Evolutionary conservation across 2,329 filamentous ascomycete genomes (phyloP).

Genomic region (Westerdykella aurantiaca): DNA sequence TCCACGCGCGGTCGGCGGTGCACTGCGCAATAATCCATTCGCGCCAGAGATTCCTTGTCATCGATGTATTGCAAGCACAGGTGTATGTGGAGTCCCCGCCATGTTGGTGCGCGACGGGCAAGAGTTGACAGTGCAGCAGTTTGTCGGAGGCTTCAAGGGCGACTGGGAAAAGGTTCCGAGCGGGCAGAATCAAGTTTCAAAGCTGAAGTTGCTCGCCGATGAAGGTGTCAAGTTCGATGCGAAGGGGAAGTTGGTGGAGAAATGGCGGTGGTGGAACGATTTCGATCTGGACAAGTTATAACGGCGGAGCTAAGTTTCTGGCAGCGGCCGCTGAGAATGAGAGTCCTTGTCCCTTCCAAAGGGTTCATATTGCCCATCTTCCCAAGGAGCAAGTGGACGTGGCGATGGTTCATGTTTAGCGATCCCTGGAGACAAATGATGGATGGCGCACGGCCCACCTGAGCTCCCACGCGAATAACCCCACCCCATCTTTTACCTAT

Average conservation of each 20-base stretch:
- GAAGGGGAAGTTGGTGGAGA: conserved; percentile 54
- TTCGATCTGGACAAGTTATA: conserved; percentile 32
- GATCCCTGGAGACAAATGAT: not conserved
- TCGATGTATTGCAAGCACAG: conserved; percentile 68
- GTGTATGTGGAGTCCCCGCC: conserved; percentile 39
- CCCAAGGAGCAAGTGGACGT: too few relatives aligned
- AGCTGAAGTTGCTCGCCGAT: conserved; percentile 53
- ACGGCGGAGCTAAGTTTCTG: not conserved
- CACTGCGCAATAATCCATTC: conserved; percentile 72
- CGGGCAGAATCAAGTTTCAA: conserved; percentile 59
- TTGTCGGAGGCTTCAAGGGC: conserved; percentile 65
- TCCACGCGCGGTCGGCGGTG: conserved; percentile 71
- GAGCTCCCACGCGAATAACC: not conserved
- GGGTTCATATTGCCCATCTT: not conserved
- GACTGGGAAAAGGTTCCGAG: conserved; percentile 57
- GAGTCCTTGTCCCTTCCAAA: not conserved
- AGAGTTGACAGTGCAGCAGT: conserved; percentile 14
- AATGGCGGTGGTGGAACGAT: conserved; percentile 39
- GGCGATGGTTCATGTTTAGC: too few relatives aligned
- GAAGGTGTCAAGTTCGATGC: conserved; percentile 63
- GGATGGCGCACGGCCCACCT: conserved; percentile 1
- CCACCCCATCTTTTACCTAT: not conserved
- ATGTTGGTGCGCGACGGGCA: not conserved
- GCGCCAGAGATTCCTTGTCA: conserved; percentile 79
- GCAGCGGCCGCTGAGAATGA: not conserved